These are phyloP conservation scores for Thraustotheca clavata DNA, from an alignment of 352 stramenopile species.

Conservation along the genomic window DNA sequence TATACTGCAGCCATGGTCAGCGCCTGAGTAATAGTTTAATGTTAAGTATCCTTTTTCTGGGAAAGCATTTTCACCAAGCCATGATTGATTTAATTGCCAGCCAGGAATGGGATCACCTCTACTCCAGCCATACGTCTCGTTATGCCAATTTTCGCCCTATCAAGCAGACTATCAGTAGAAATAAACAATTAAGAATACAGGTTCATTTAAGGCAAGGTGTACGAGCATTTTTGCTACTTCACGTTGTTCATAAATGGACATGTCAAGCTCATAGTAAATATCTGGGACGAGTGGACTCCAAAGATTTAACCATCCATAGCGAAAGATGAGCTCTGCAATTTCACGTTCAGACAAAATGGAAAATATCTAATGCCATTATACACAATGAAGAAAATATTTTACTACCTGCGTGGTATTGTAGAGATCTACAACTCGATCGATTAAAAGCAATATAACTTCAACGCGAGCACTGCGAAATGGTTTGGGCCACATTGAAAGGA, in stretches of 20 bases:
- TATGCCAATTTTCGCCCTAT: constrained; percentile 63
- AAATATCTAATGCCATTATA: constrained; percentile 9
- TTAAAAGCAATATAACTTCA: constrained; percentile 19
- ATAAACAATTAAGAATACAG: constrained; percentile 19
- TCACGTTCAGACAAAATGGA: constrained; percentile 15
- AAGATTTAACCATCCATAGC: constrained; percentile 64
- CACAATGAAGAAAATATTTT: background rate
- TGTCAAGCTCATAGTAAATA: constrained; percentile 69
- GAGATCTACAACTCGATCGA: constrained; percentile 20
- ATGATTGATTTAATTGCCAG: constrained; percentile 74
- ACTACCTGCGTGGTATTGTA: constrained; percentile 20
- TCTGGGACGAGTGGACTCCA: constrained; percentile 57
- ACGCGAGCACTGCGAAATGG: constrained; percentile 26
- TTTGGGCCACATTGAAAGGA: constrained; percentile 42
- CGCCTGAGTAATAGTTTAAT: constrained; percentile 71
- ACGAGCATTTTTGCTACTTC: constrained; percentile 66
- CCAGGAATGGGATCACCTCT: constrained; percentile 66
- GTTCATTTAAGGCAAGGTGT: constrained; percentile 67
- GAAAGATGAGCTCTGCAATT: constrained; percentile 16
- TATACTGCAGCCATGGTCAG: constrained; percentile 47
- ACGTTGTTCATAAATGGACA: constrained; percentile 60
- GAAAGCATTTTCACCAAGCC: constrained; percentile 70
- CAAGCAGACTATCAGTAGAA: background rate
- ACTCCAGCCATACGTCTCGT: constrained; percentile 66
- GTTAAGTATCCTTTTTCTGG: constrained; percentile 66